Percentiles rank a stretch among this genome's conserved stretches.
phyloP scores from a whole-genome alignment of 768 basidiomycete genomes.

The Hypholoma fasciculare region DNA sequence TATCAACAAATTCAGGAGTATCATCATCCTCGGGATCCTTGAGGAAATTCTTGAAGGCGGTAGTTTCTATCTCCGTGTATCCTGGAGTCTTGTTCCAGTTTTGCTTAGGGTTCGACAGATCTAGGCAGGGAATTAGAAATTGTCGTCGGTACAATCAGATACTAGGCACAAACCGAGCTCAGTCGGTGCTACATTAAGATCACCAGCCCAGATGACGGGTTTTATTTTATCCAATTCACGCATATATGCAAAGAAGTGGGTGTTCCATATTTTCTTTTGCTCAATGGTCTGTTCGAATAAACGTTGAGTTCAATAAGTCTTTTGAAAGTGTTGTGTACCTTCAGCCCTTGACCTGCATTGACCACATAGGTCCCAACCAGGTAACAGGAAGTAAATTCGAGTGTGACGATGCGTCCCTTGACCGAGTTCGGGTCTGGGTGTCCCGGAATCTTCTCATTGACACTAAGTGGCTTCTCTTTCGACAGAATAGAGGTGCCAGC shows the following conservation, averaged over 20 bases:
- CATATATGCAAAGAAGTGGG: conserved; percentile 73
- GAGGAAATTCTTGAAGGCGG: conserved; percentile 70
- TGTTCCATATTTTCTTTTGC: conserved; percentile 78
- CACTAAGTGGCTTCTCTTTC: conserved; percentile 69
- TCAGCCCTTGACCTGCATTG: conserved; percentile 77
- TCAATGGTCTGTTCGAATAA: conserved; percentile 59
- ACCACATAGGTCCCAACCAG: conserved; percentile 82
- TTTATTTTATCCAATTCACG: conserved; percentile 74
- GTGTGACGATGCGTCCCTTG: conserved; percentile 77
- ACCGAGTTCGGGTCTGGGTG: conserved; percentile 64
- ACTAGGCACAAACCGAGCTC: conserved; percentile 49
- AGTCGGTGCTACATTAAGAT: conserved; percentile 86
- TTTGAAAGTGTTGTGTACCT: conserved; percentile 42
- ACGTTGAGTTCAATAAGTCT: background rate
- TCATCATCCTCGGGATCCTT: conserved; percentile 42
- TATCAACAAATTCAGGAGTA: conserved; percentile 62
- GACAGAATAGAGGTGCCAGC: conserved; percentile 84
- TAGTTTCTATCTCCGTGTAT: conserved; percentile 81
- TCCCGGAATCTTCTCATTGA: conserved; percentile 68
- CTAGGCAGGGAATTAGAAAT: conserved; percentile 30
- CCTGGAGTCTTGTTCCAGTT: conserved; percentile 92
- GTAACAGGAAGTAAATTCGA: conserved; percentile 75
- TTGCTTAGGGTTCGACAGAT: conserved; percentile 63
- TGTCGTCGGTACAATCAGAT: background rate
- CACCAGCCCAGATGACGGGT: conserved; percentile 87